These are phyloP conservation scores for Dactylis glomerata DNA, from an alignment of 176 grass and related monocot species.

Conservation along the genomic window DNA sequence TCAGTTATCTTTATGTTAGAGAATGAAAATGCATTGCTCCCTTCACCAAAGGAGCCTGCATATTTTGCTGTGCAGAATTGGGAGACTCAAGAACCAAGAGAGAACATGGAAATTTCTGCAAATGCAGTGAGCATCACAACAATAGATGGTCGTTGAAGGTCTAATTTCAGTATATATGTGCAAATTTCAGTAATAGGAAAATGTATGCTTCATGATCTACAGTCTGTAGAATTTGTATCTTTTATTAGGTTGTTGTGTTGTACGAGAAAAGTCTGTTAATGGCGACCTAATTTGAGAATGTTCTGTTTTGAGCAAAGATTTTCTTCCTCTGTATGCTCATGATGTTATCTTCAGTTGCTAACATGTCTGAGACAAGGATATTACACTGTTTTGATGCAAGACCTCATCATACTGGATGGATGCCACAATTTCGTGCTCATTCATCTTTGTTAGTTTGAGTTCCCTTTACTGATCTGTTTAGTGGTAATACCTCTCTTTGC, in stretches of 20 bases:
- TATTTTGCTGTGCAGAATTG: background rate
- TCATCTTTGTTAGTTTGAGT: background rate
- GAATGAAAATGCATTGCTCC: background rate
- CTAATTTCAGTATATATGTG: no score
- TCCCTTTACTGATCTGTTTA: background rate
- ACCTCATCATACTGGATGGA: background rate
- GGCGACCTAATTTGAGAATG: background rate
- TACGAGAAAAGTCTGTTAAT: background rate
- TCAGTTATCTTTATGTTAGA: background rate
- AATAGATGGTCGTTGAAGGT: slow-evolving; percentile 5
- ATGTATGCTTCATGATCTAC: background rate
- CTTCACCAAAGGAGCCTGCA: background rate
- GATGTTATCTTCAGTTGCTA: background rate
- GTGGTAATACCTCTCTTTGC: no score
- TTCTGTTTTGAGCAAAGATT: background rate
- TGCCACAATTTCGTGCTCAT: background rate
- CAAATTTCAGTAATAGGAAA: background rate
- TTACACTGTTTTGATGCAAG: background rate
- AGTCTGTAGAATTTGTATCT: background rate
- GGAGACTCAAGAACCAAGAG: background rate
- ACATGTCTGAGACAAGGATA: background rate
- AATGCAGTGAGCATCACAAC: slow-evolving; percentile 8
- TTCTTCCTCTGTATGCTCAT: background rate
- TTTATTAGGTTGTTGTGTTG: background rate
- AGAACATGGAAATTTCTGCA: background rate